These are phyloP conservation scores for Peribolospora baueri DNA, from an alignment of 768 basidiomycete genomes.

Conservation along the genomic window DNA sequence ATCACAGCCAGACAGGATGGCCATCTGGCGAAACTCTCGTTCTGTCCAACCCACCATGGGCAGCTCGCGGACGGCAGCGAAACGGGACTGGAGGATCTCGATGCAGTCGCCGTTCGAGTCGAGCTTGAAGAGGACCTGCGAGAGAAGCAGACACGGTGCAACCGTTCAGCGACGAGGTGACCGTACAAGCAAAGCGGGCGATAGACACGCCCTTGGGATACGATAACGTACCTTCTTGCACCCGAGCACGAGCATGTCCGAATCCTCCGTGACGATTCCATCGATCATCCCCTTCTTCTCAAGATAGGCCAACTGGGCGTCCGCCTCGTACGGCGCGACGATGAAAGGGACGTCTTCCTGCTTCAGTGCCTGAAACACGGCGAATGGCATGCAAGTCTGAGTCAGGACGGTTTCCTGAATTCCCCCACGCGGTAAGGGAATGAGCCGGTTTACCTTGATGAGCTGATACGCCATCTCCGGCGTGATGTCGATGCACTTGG, in stretches of 20 bases:
- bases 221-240: slow-evolving; percentile 40
- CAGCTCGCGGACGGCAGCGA: slow-evolving; percentile 31
- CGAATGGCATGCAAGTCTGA: neutral
- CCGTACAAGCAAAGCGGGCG: neutral
- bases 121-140: slow-evolving; percentile 52
- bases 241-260: slow-evolving; percentile 92
- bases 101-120: slow-evolving; percentile 31
- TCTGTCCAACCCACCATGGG: slow-evolving; percentile 76
- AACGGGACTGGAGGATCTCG: slow-evolving; percentile 19
- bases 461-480: slow-evolving; percentile 93
- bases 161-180: neutral
- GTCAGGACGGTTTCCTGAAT: slow-evolving; percentile 6
- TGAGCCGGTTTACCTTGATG: slow-evolving; percentile 45
- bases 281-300: slow-evolving; percentile 60
- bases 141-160: neutral
- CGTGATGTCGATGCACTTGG: slow-evolving; percentile 81
- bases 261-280: slow-evolving; percentile 90
- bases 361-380: slow-evolving; percentile 41
- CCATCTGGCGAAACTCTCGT: slow-evolving; percentile 60
- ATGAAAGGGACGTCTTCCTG: slow-evolving; percentile 61
- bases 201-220: neutral
- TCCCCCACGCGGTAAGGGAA: neutral
- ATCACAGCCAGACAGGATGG: slow-evolving; percentile 56
- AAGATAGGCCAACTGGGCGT: slow-evolving; percentile 83
- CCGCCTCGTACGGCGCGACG: slow-evolving; percentile 95